These are phyloP conservation scores for Comarum palustre DNA, from an alignment of 306 rosid genomes.

Conservation along the genomic window DNA sequence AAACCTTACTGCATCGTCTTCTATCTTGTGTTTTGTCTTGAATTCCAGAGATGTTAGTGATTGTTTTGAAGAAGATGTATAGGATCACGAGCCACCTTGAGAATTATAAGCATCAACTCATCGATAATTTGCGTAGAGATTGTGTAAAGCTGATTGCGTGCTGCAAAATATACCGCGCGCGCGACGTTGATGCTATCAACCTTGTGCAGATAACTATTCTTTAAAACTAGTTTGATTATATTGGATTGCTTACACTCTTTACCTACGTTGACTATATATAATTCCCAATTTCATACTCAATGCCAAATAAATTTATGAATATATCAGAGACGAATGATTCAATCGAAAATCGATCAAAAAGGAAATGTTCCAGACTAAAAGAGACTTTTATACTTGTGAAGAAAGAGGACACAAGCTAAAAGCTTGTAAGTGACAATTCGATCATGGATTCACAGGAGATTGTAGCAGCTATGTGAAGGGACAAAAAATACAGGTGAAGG, in stretches of 20 bases:
- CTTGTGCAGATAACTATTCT: slow-evolving; percentile 1
- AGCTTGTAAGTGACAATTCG: slow-evolving; percentile 15
- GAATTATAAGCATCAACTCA: neutral
- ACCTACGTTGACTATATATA: neutral
- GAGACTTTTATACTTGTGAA: no score
- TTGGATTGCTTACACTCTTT: slow-evolving; percentile 14
- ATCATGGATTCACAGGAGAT: neutral
- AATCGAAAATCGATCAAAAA: no score
- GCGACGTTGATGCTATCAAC: neutral
- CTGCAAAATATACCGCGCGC: neutral
- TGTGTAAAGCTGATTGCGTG: slow-evolving; percentile 5
- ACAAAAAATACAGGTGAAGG: neutral
- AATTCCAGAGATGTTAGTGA: neutral
- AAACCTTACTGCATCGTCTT: no score
- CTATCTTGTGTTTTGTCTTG: no score
- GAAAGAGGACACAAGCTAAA: slow-evolving; percentile 4
- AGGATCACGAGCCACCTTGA: slow-evolving; percentile 1
- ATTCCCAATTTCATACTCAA: slow-evolving; percentile 20
- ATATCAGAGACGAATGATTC: no score
- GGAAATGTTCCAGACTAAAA: slow-evolving; percentile 16
- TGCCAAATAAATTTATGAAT: neutral
- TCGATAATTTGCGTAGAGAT: neutral
- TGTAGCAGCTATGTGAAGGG: neutral
- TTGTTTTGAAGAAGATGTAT: neutral
- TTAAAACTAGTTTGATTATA: neutral